Evolutionary conservation across 805 yeast species (phyloP).

Genomic region (Vanderwaltozyma yarrowii): DNA sequence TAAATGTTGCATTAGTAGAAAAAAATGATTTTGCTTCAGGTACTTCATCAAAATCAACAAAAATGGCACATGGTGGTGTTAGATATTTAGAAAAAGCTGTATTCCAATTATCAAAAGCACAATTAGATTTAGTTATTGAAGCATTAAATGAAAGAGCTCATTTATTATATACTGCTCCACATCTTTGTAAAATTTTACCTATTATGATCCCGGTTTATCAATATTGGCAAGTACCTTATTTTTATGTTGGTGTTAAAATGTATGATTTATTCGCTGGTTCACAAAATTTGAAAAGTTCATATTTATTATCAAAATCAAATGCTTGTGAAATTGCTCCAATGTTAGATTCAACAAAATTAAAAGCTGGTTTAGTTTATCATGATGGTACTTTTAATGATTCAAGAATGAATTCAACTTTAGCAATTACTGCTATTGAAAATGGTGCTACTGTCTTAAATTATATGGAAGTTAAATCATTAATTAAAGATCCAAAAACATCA

Average conservation of each 20-base stretch:
- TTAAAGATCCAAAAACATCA: slow-evolving; percentile 49
- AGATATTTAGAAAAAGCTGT: slow-evolving; percentile 91
- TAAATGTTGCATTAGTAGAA: slow-evolving; percentile 79
- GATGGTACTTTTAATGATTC: slow-evolving; percentile 94
- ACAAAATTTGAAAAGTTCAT: slow-evolving; percentile 73
- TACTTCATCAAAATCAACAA: slow-evolving; percentile 87
- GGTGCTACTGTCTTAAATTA: slow-evolving; percentile 91
- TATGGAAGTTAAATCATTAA: slow-evolving; percentile 64
- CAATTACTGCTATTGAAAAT: slow-evolving; percentile 70
- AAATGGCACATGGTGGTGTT: slow-evolving; percentile 97
- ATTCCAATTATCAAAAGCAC: slow-evolving; percentile 84
- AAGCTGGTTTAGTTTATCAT: slow-evolving; percentile 88
- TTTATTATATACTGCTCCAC: slow-evolving; percentile 86
- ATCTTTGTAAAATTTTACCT: slow-evolving; percentile 74
- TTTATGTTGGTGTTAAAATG: slow-evolving; percentile 81
- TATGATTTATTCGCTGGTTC: slow-evolving; percentile 89
- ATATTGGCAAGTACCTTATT: slow-evolving; percentile 94
- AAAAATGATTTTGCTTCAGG: slow-evolving; percentile 86
- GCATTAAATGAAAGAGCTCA: slow-evolving; percentile 82
- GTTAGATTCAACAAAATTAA: slow-evolving; percentile 67
- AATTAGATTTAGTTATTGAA: slow-evolving; percentile 78
- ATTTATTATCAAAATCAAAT: slow-evolving; percentile 53
- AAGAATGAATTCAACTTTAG: slow-evolving; percentile 78
- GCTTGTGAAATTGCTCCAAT: slow-evolving; percentile 76
- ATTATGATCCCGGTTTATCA: slow-evolving; percentile 93